These are phyloP conservation scores for Phialocephala sp. DNA, from an alignment of 2,329 filamentous ascomycete species.

Conservation along the genomic window DNA sequence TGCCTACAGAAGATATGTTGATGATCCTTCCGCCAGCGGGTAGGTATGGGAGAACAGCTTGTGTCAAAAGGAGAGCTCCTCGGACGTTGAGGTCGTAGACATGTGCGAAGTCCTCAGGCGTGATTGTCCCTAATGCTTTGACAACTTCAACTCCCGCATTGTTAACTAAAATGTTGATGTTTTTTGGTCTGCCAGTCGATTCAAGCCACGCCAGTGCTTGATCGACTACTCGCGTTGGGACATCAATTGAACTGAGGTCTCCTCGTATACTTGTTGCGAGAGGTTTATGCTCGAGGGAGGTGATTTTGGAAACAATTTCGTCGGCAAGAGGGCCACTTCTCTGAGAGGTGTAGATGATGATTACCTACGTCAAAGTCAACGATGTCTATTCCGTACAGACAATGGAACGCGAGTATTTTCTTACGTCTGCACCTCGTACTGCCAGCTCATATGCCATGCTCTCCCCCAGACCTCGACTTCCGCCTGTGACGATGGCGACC, in stretches of 20 bases:
- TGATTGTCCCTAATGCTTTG: conserved; percentile 47
- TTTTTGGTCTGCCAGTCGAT: conserved; percentile 26
- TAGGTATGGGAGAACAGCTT: conserved; percentile 27
- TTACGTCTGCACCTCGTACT: conserved; percentile 28
- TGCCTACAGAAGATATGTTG: conserved; percentile 26
- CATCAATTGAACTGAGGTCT: conserved; percentile 66
- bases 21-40: conserved; percentile 24
- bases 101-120: conserved; percentile 65
- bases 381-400: conserved; percentile 14
- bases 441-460: conserved; percentile 28
- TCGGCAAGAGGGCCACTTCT: conserved; percentile 10
- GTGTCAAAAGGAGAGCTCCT: conserved; percentile 27
- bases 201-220: conserved; percentile 48
- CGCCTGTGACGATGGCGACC: conserved; percentile 30
- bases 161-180: conserved; percentile 83
- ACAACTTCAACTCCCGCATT: conserved; percentile 65
- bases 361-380: conserved; percentile 12
- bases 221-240: conserved; percentile 61
- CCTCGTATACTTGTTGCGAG: conserved; percentile 67
- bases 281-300: conserved; percentile 59
- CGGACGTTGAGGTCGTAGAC: conserved; percentile 78
- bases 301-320: conserved; percentile 10
- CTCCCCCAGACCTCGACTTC: conserved; percentile 27
- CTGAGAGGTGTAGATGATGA: conserved; percentile 19
- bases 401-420: not conserved